Conservation (phyloP, 1,284 basidiomycete genomes). For the Sanguinoderma infundibulare region DNA sequence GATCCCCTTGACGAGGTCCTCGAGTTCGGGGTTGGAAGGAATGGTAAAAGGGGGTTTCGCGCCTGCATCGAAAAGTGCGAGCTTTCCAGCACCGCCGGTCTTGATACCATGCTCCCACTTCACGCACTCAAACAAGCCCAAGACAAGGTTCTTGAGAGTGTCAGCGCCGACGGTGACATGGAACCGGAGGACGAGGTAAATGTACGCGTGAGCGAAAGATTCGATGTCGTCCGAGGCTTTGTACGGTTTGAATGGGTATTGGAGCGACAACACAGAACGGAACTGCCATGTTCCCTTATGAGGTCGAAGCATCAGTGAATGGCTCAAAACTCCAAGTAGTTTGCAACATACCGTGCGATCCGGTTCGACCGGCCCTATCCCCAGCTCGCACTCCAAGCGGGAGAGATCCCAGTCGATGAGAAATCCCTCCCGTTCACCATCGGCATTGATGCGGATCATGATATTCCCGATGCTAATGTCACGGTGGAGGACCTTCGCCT, state of each 20-base stretch:
- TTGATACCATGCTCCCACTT: neutral
- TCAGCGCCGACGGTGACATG: neutral
- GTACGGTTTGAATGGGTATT: conserved; percentile 10
- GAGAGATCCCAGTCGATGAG: conserved; percentile 18
- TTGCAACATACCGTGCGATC: conserved; percentile 9
- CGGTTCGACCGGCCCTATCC: neutral
- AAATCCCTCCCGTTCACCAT: neutral
- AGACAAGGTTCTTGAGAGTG: neutral
- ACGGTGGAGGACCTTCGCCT: conserved; percentile 3
- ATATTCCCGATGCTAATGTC: conserved; percentile 19
- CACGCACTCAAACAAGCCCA: neutral
- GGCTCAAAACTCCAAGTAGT: too few relatives aligned
- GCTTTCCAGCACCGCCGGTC: neutral
- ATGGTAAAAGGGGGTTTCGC: neutral
- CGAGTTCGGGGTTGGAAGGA: neutral
- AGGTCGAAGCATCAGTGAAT: too few relatives aligned
- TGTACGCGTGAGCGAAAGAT: conserved; percentile 12
- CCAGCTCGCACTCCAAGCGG: neutral
- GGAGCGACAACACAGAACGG: conserved; percentile 5
- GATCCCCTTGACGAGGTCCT: neutral
- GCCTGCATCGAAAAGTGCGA: neutral
- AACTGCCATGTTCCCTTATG: conserved; percentile 25
- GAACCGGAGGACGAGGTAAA: neutral
- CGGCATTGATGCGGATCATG: conserved; percentile 1
- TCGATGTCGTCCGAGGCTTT: conserved; percentile 20